These are phyloP conservation scores for Eucalyptus melliodora DNA, from an alignment of 345 rosid species.

Conservation along the genomic window DNA sequence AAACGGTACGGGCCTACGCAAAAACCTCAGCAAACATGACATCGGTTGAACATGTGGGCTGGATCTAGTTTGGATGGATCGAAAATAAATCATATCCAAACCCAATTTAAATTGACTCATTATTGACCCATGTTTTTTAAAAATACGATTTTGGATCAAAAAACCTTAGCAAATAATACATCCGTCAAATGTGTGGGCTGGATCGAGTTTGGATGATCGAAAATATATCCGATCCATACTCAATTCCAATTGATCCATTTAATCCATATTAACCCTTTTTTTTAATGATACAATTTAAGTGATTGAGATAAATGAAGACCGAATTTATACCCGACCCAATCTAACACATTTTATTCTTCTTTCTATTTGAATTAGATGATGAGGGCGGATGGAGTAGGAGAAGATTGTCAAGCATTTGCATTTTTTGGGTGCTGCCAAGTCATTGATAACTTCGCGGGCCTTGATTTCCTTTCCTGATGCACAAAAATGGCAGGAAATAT, in stretches of 20 bases:
- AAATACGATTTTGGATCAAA: not conserved
- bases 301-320: not conserved
- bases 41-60: not conserved
- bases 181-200: not conserved
- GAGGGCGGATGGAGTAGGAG: not conserved
- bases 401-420: not conserved
- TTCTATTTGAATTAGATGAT: not conserved
- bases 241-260: not conserved
- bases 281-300: not conserved
- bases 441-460: not conserved
- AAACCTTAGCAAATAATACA: not conserved
- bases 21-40: fast-evolving
- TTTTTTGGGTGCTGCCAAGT: not conserved
- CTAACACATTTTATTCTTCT: not conserved
- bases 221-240: not conserved
- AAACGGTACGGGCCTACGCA: fast-evolving
- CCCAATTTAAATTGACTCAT: fast-evolving
- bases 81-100: not conserved
- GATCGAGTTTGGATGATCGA: not conserved
- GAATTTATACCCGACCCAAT: fast-evolving
- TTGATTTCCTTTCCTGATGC: not conserved
- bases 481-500: not conserved
- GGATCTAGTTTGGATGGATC: not conserved
- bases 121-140: not conserved
- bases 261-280: fast-evolving